phyloP scores from a whole-genome alignment of 805 yeast genomes.

The Lipomyces orientalis region DNA sequence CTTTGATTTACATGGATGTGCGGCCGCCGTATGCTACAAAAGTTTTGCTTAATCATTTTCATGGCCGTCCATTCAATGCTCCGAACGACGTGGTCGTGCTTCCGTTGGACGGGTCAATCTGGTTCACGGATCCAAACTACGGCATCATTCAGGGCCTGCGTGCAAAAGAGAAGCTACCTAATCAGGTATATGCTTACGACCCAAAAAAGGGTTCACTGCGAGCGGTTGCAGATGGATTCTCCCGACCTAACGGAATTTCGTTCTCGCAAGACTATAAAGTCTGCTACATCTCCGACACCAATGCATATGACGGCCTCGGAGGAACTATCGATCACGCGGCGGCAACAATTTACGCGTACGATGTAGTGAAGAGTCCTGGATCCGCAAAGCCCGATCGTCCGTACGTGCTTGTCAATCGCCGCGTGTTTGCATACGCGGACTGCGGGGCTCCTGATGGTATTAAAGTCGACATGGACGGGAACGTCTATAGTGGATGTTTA shows the following conservation, averaged over 20 bases:
- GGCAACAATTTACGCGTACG: slow-evolving; percentile 42
- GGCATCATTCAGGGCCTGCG: slow-evolving; percentile 39
- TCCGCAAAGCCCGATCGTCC: slow-evolving; percentile 21
- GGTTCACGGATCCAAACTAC: slow-evolving; percentile 45
- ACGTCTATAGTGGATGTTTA: slow-evolving; percentile 43
- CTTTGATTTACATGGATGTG: slow-evolving; percentile 36
- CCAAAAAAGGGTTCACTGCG: slow-evolving; percentile 38
- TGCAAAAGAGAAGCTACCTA: slow-evolving; percentile 33
- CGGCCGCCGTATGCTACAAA: slow-evolving; percentile 36
- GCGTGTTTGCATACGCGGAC: slow-evolving; percentile 42
- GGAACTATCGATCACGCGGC: slow-evolving; percentile 22
- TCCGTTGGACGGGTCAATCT: slow-evolving; percentile 40
- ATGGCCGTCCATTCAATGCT: slow-evolving; percentile 43
- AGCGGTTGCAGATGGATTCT: slow-evolving; percentile 50
- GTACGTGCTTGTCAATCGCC: slow-evolving; percentile 36
- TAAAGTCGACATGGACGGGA: slow-evolving; percentile 40
- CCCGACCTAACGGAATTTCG: slow-evolving; percentile 74
- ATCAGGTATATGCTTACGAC: slow-evolving; percentile 52
- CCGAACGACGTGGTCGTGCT: slow-evolving; percentile 42
- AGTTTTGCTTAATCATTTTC: slow-evolving; percentile 38
- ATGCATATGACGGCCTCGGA: slow-evolving; percentile 34
- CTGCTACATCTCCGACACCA: slow-evolving; percentile 58
- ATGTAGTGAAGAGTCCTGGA: slow-evolving; percentile 34
- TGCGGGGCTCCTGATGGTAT: slow-evolving; percentile 44
- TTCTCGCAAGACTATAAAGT: slow-evolving; percentile 53